Evolutionary conservation across 192 early-diverging fungal species (phyloP).

Genomic region (Coemansia nantahalensis): DNA sequence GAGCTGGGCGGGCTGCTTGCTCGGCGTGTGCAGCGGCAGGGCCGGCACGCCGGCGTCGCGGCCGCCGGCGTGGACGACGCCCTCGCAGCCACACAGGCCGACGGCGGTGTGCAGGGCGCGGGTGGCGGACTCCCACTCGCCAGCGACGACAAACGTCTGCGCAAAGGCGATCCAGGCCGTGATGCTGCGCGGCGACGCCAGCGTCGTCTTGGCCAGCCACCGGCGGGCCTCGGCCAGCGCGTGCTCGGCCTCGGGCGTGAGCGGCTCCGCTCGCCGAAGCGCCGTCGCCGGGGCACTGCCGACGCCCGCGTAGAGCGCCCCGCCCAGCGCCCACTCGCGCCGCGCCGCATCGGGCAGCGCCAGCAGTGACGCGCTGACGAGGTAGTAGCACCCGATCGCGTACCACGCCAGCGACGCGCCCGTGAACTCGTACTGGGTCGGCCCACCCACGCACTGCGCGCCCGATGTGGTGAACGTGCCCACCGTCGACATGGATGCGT

Average conservation of each 20-base stretch:
- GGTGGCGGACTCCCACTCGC: conserved; percentile 53
- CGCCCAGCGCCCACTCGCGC: conserved; percentile 35
- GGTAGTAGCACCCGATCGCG: conserved; percentile 53
- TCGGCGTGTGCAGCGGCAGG: conserved; percentile 9
- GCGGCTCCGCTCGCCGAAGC: conserved; percentile 18
- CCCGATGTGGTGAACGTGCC: conserved; percentile 34
- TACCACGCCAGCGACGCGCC: conserved; percentile 53
- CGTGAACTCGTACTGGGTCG: conserved; percentile 50
- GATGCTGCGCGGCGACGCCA: conserved; percentile 44
- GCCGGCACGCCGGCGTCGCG: conserved; percentile 6
- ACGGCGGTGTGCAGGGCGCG: conserved; percentile 50
- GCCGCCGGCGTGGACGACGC: conserved; percentile 32
- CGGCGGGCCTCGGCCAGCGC: conserved; percentile 40
- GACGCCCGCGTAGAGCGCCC: conserved; percentile 12
- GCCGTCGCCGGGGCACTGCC: background rate
- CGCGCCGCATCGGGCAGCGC: conserved; percentile 10
- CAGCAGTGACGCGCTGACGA: conserved; percentile 30
- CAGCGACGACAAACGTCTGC: conserved; percentile 41
- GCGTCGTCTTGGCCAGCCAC: conserved; percentile 52
- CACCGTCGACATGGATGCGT: conserved; percentile 27
- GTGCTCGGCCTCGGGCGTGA: conserved; percentile 39
- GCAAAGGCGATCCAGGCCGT: conserved; percentile 53
- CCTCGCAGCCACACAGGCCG: conserved; percentile 48
- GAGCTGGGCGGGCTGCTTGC: background rate
- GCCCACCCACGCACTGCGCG: conserved; percentile 34